Conservation (phyloP, 1,284 basidiomycete genomes). For the Tremellales sp. region DNA sequence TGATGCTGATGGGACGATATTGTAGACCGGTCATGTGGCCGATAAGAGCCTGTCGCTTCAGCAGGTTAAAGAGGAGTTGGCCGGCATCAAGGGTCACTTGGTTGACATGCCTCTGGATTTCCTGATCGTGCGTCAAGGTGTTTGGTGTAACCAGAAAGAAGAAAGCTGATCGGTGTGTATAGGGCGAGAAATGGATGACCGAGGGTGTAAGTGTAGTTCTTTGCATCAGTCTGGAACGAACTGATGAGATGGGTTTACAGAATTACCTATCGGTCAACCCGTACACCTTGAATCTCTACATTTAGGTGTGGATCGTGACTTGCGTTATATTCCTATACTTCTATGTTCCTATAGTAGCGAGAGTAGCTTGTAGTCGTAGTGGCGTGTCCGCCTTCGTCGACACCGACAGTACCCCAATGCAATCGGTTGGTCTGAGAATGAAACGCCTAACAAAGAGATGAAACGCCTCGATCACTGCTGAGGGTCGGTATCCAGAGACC, state of each 20-base stretch:
- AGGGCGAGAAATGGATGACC: slow-evolving; percentile 36
- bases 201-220: slow-evolving; percentile 22
- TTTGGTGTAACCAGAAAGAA: neutral
- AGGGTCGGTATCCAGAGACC: too few species aligned
- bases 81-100: slow-evolving; percentile 56
- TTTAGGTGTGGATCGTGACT: slow-evolving; percentile 17
- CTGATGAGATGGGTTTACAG: slow-evolving; percentile 12
- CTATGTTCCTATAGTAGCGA: too few species aligned
- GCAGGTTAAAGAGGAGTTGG: slow-evolving; percentile 69
- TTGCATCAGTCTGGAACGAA: slow-evolving; percentile 8
- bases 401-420: too few species aligned
- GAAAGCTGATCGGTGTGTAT: neutral
- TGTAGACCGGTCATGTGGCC: slow-evolving; percentile 75
- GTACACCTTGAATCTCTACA: slow-evolving; percentile 40
- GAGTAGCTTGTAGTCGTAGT: too few species aligned
- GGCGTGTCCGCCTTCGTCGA: too few species aligned
- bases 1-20: slow-evolving; percentile 3
- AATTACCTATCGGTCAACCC: slow-evolving; percentile 42
- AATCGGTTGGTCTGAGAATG: too few species aligned
- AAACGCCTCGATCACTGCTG: too few species aligned
- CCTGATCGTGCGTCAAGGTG: slow-evolving; percentile 27
- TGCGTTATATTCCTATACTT: neutral
- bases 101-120: slow-evolving; percentile 52
- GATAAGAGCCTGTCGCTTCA: slow-evolving; percentile 59
- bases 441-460: too few species aligned